Base-by-base conservation (phyloP, 805 yeast species). In the Metschnikowia reukaufii region DNA sequence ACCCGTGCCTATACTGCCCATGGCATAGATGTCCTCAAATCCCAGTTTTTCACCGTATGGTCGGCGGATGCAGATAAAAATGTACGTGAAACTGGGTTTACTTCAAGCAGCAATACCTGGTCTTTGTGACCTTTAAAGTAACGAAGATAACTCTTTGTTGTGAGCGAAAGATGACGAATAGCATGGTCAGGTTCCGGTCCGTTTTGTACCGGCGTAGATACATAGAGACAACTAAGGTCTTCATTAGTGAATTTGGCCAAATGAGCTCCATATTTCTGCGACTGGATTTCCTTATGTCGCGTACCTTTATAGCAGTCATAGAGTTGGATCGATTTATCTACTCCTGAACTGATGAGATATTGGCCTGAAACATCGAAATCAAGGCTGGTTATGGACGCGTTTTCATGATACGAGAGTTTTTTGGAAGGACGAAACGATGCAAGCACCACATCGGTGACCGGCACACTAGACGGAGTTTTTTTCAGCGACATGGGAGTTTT, bases 201-300 rank as follows among this genome's bases (percentile, higher is more conserved):
- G 19, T 45, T 55, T 5, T 51, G 59, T 3, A 59, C 44, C 6
- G 74, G 74, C 0, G 98, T 89, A 4, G 96, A 86, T 1, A 95
- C 90, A 61, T 86, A 88, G 13, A 92, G 73, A 58, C 94, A 84
- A 56, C 83, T 82, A 47, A 78, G 74, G 37, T 82, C 83, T 36
- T 78, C 76, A 59, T 86, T 95, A 0, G 96, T 83, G 64, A 94
- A 94, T 38, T 82, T 74, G 2, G 96, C 97, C 32, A 88, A 67
- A 59, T 88, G 90, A 47, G 90, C 87, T 0, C 99, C 99, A 58
- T 94, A 94, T 61, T 94, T 94, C 67, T 90, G 91, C 23, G 94
- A 84, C 49, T 80, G 84, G 7, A 88, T 77, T 4, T 89, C 80
- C 56, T 84, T 86, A 36, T 76, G 58, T 51, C 82, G 86, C 44